Evolutionary conservation across 2,329 filamentous ascomycete genomes (phyloP), one percentile per base, ranked within the genome.

Genomic region (Calycina herbarum): DNA sequence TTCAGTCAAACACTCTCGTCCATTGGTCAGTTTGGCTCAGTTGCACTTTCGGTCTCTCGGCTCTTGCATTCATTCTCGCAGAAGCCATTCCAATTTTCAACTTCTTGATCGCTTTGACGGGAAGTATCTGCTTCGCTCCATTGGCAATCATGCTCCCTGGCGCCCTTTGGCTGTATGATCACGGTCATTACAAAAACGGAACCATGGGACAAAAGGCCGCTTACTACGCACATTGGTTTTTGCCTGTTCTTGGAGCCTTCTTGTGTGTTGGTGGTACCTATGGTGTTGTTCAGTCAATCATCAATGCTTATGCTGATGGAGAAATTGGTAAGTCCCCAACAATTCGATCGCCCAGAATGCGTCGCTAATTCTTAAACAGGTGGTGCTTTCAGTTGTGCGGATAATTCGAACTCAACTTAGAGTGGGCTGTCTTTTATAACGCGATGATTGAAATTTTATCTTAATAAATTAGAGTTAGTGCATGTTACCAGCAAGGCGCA

Each of bases 61-160:
- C 79, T 3, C 71, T 83, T 24, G 76, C 81, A 5, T 86, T 83
- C 69, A 73, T 86, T 61, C 75, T 86, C 20, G 83, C 83, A 0
- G 78, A 79, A n/a, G 81, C 81, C 0, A 83, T 86, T 38, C 83
- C 83, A 0, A 83, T 85, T 62, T 85, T 86, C 76, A 83, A 82
- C 66, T 84, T 81, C 69, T 69, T 85, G 24, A 70, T 84, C 29
- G 79, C 81, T 2, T 71, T 85, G n/a, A 79, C 81, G 1, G 82
- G 82, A 1, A 79, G 78, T 42, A 65, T 85, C 17, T 82, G 80
- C 51, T 85, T 84, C 69, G 82, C 83, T 35, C 83, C 82, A 0
- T 67, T 86, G 58, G 81, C 80, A 1, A 77, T 85, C 20, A 76
- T 76, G 0, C 71, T 85, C 3, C 82, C 82, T 0, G 82, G 79